Base-by-base conservation (phyloP, 345 rosid genomes). In the Theobroma cacao region DNA sequence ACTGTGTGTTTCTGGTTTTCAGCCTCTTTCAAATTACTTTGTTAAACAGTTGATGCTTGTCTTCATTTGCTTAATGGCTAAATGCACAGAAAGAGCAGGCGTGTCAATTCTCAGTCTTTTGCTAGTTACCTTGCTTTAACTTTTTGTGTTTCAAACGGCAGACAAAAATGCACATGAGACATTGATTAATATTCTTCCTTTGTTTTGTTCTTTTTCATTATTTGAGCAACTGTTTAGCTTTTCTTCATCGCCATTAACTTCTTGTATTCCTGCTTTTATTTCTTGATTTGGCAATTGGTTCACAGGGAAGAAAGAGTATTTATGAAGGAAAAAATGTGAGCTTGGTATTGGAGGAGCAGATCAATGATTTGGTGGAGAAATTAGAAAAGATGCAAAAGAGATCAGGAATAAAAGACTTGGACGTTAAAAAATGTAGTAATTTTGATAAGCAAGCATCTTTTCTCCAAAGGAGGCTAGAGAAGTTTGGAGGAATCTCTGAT, bases 221-320 rank as follows among this genome's bases (percentile, higher is more conserved):
- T n/a, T 62, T 65, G 28, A n/a, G 47, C 47, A 65, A 3, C 40
- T 31, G n/a, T 31, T 5, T 6, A 61, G 38, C 66, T 61, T 30
- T 56, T 59, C 63, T 59, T 28, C 17, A 4, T 59, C 33, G 26
- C 11, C 63, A 59, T 26, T 59, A 8, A 59, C 26, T 59, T 28
- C 20, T 28, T 28, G 28, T 14, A 8, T n/a, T 55, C 60, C 10
- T 2, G 22, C 60, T 20, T n/a, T 55, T 53, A 2, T 55, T 22
- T 4, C 80, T 74, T 18, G 28, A 50, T 75, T 14, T 75, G 81
- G 24, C 77, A 50, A 64, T 56, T 73, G 64, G 72, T 75, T 73
- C 80, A 28, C 34, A 95, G 99, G 97, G 93, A 60, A 87, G 89
- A 81, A 82, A 86, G 84, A 89, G 86, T 72, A 87, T 89, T 47